phyloP scores from a whole-genome alignment of 202 grass and related monocot genomes.

The Cymbopogon flexuosus region DNA sequence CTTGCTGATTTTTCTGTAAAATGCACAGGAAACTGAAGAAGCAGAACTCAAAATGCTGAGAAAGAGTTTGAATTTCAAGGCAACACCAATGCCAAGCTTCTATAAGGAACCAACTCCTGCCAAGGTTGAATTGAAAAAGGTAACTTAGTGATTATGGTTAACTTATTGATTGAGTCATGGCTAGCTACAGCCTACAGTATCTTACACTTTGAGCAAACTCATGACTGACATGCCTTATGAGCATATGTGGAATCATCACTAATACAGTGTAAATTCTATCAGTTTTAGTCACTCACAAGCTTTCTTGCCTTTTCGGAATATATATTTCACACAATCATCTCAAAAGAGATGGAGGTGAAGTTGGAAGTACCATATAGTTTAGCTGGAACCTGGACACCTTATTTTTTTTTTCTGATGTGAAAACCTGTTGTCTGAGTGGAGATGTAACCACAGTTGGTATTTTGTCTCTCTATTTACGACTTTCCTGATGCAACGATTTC shows the following conservation, averaged over 20 bases:
- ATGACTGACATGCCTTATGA: neutral
- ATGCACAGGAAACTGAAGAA: slow-evolving; percentile 71
- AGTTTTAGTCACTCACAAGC: neutral
- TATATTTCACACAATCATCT: neutral
- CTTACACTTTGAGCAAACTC: slow-evolving; percentile 7
- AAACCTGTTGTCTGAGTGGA: neutral
- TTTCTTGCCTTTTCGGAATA: neutral
- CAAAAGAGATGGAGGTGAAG: neutral
- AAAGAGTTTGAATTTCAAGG: slow-evolving; percentile 66
- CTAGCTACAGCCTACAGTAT: neutral
- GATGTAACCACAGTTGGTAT: neutral
- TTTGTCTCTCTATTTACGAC: neutral
- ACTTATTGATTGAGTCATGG: neutral
- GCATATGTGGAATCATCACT: neutral
- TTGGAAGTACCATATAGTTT: neutral
- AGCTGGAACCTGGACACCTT: neutral
- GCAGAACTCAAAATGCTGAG: slow-evolving; percentile 69
- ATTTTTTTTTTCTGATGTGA: neutral
- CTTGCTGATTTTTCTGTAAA: slow-evolving; percentile 27
- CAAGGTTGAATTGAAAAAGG: slow-evolving; percentile 75
- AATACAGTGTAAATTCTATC: neutral
- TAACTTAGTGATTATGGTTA: slow-evolving; percentile 12
- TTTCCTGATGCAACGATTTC: neutral
- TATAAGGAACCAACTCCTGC: slow-evolving; percentile 69
- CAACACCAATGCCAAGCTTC: slow-evolving; percentile 76